A percentile compares a stretch with the other conserved stretches of the same genome.
These are phyloP conservation scores for Lentithecium fluviatile DNA, from an alignment of 495 filamentous ascomycete species.

Conservation along the genomic window DNA sequence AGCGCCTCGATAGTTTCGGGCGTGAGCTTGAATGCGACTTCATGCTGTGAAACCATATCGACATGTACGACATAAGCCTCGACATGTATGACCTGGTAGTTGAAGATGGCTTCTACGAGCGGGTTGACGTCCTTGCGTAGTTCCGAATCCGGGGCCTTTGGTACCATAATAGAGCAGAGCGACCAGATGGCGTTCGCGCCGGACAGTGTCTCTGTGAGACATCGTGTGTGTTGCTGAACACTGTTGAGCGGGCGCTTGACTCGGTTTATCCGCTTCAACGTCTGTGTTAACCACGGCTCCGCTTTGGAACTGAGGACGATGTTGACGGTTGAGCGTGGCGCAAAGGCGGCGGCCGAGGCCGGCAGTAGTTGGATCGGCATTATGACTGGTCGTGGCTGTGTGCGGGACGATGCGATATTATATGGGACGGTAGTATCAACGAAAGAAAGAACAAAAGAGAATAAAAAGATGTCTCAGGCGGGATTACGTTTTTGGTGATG, in stretches of 20 bases:
- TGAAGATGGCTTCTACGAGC: conserved; percentile 85
- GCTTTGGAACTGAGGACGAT: conserved; percentile 92
- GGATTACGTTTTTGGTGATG: conserved; percentile 56
- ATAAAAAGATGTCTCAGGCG: conserved; percentile 40
- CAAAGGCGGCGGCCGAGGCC: conserved; percentile 94
- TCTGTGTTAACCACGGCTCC: conserved; percentile 95
- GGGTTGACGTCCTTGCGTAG: conserved; percentile 83
- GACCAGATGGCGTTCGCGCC: conserved; percentile 93
- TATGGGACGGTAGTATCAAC: conserved; percentile 40
- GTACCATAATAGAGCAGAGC: conserved; percentile 87
- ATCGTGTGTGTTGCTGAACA: conserved; percentile 93
- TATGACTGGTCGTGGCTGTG: conserved; percentile 46
- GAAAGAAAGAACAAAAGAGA: conserved; percentile 53
- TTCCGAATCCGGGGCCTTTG: conserved; percentile 86
- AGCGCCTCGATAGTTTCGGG: conserved; percentile 92
- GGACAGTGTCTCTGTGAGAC: conserved; percentile 93
- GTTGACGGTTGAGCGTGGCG: conserved; percentile 90
- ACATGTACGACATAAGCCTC: conserved; percentile 99
- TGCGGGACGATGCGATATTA: conserved; percentile 34
- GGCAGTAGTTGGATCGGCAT: conserved; percentile 94
- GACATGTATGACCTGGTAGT: conserved; percentile 90
- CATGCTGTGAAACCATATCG: conserved; percentile 96
- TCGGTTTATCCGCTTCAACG: conserved; percentile 94
- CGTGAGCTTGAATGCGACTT: conserved; percentile 98
- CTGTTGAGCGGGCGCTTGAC: conserved; percentile 98